phyloP scores from a whole-genome alignment of 495 filamentous ascomycete species.

The Pyrenula aspistea region DNA sequence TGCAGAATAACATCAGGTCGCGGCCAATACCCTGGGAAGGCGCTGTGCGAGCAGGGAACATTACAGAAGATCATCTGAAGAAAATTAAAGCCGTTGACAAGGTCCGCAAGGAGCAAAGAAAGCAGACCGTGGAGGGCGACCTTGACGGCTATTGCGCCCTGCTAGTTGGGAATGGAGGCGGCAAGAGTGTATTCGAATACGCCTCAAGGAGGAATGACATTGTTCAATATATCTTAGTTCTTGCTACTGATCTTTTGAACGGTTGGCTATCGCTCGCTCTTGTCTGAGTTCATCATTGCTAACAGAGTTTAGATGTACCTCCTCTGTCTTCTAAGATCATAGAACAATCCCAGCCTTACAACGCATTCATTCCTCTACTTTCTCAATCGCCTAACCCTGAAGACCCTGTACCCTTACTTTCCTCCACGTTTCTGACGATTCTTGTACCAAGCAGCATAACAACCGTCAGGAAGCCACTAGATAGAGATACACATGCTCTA shows the following conservation, averaged over 20 bases:
- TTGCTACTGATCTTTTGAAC: slow-evolving; percentile 78
- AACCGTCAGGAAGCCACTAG: slow-evolving; percentile 36
- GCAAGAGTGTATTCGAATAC: slow-evolving; percentile 67
- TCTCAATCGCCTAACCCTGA: slow-evolving; percentile 68
- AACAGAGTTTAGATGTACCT: slow-evolving; percentile 51
- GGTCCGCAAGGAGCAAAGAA: slow-evolving; percentile 78
- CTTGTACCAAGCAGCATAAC: slow-evolving; percentile 63
- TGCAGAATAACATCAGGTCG: slow-evolving; percentile 89
- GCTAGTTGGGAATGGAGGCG: slow-evolving; percentile 60
- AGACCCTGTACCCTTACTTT: slow-evolving; percentile 78
- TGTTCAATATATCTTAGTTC: slow-evolving; percentile 84
- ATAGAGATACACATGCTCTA: slow-evolving; percentile 61
- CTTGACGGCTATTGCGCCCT: slow-evolving; percentile 64
- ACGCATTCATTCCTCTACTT: slow-evolving; percentile 75
- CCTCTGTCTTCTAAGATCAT: slow-evolving; percentile 62
- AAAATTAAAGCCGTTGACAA: slow-evolving; percentile 98
- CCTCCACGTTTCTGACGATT: slow-evolving; percentile 73
- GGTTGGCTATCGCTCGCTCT: slow-evolving; percentile 33
- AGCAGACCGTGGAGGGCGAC: slow-evolving; percentile 68
- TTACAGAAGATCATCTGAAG: slow-evolving; percentile 87
- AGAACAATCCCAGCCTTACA: slow-evolving; percentile 66
- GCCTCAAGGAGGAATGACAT: slow-evolving; percentile 74
- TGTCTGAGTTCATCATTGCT: neutral
- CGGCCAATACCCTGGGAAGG: slow-evolving; percentile 97
- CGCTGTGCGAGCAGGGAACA: slow-evolving; percentile 81